Percentiles rank a stretch among this genome's conserved stretches.
Conservation (phyloP, 2,329 filamentous ascomycete species). For the Rhynchosporium agropyri region DNA sequence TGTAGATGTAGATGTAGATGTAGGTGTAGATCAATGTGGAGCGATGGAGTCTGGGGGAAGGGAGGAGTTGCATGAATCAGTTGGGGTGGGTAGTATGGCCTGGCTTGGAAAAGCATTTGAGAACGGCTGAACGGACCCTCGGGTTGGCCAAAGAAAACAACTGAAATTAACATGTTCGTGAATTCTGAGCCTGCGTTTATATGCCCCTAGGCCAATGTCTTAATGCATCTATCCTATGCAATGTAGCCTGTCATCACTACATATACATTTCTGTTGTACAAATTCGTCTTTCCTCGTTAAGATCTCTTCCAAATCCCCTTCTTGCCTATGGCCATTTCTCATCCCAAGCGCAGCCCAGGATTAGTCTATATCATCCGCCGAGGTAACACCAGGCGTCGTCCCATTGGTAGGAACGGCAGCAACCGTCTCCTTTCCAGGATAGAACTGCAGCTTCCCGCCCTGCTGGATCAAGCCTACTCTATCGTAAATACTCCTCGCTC, state of each 20-base stretch:
- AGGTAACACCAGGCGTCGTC: conserved; percentile 32
- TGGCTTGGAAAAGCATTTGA: background rate
- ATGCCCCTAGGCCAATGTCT: background rate
- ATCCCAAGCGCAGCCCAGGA: background rate
- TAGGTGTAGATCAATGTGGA: background rate
- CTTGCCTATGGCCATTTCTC: background rate
- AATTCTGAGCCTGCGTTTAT: background rate
- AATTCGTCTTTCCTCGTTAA: background rate
- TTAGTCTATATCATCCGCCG: conserved; percentile 39
- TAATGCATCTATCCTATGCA: conserved; percentile 14
- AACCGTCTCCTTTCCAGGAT: conserved; percentile 47
- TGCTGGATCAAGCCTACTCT: conserved; percentile 70
- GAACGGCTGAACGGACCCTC: background rate
- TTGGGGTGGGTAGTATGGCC: background rate
- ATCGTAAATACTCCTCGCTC: conserved; percentile 84
- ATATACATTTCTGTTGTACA: conserved; percentile 25
- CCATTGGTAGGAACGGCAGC: conserved; percentile 24
- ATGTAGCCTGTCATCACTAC: conserved; percentile 16
- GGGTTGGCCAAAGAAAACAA: background rate
- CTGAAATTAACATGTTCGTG: background rate
- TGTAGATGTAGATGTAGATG: too few species aligned
- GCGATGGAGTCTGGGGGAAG: background rate
- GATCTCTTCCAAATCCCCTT: background rate
- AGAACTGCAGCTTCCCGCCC: conserved; percentile 72
- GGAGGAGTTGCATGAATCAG: background rate